Base-by-base conservation (phyloP, 192 early-diverging fungal species). In the Geranomyces variabilis region DNA sequence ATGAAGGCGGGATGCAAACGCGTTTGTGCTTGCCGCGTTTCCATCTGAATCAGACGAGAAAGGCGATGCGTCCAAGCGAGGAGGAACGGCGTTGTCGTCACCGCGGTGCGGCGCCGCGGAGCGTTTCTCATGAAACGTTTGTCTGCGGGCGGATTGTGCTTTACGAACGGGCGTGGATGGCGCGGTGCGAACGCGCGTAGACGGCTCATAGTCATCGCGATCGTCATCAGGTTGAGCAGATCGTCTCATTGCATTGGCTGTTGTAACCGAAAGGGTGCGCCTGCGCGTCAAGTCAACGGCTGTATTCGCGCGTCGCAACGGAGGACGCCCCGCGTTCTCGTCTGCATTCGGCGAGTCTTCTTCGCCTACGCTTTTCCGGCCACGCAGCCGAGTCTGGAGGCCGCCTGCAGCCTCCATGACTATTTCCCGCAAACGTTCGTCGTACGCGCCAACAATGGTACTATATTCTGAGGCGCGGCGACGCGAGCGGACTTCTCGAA, bases 351-450 rank as follows among this genome's bases (percentile, higher is more conserved):
- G n/a, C 6, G 19, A 13, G 41, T 36, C 29, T 17, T 45, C 58
- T 19, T 60, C 58, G 58, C 22, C 58, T 29, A 34, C 17, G 31
- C 58, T 60, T 8, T 33, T 60, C 31, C 58, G 22, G 58, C 31
- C 41, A 9, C 63, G 34, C 41, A 45, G 8, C 4, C 63, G 63
- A 6, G 63, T 64, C 41, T 64, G 34, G 17, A 64, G 44, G n/a
- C 63, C 63, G 63, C 63, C 63, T 17, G 72, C 63, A 15, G 69
- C 74, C 30, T 75, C 74, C 60, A 75, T 66, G 22, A 75, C 74
- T 33, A 75, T 75, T 60, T 75, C 67, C 15, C 74, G 67, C 7
- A 75, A 48, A 13, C 74, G 58, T 61, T 75, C 74, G 28, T 75
- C 74, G 60, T 64, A 75, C 21, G 61, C 74, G 22, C 22, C 34